phyloP scores from a whole-genome alignment of 2,329 filamentous ascomycete species.

The Fusarium robinianum region DNA sequence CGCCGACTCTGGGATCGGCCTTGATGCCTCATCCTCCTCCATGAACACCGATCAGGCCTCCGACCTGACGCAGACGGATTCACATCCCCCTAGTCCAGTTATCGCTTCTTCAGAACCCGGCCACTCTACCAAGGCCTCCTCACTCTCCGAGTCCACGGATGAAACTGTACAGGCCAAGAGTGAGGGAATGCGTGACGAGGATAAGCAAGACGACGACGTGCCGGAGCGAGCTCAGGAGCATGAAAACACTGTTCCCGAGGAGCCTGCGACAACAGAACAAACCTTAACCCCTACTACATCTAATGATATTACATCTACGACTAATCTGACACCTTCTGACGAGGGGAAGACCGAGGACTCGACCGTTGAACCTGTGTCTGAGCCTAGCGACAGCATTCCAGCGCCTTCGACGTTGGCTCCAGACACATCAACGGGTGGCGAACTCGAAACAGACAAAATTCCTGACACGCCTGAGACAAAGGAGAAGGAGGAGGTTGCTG shows the following conservation, averaged over 20 bases:
- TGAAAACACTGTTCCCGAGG: conserved; percentile 2
- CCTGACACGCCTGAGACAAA: conserved; percentile 22
- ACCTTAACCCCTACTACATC: neutral
- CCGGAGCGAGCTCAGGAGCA: conserved; percentile 7
- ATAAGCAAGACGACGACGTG: conserved; percentile 17
- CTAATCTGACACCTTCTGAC: conserved; percentile 2
- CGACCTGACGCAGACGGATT: conserved; percentile 57
- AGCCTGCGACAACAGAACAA: conserved; percentile 4
- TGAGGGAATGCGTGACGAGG: conserved; percentile 27
- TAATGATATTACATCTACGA: conserved; percentile 1
- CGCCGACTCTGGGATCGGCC: conserved; percentile 59
- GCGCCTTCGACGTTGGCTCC: conserved; percentile 8
- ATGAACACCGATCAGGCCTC: conserved; percentile 52
- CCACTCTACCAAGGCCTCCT: conserved; percentile 66
- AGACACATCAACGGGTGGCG: conserved; percentile 12
- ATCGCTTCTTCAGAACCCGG: conserved; percentile 58
- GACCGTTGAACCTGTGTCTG: conserved; percentile 23
- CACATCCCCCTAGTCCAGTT: conserved; percentile 60
- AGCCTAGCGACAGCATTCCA: conserved; percentile 29
- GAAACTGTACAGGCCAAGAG: conserved; percentile 55
- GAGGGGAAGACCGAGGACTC: conserved; percentile 7
- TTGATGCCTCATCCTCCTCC: conserved; percentile 51
- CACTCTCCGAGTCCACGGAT: conserved; percentile 65
- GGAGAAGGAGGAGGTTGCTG: conserved; percentile 12
- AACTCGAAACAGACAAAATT: conserved; percentile 25